These are phyloP conservation scores for Persicaria maculosa DNA, from an alignment of 148 eudicot species.

Conservation along the genomic window DNA sequence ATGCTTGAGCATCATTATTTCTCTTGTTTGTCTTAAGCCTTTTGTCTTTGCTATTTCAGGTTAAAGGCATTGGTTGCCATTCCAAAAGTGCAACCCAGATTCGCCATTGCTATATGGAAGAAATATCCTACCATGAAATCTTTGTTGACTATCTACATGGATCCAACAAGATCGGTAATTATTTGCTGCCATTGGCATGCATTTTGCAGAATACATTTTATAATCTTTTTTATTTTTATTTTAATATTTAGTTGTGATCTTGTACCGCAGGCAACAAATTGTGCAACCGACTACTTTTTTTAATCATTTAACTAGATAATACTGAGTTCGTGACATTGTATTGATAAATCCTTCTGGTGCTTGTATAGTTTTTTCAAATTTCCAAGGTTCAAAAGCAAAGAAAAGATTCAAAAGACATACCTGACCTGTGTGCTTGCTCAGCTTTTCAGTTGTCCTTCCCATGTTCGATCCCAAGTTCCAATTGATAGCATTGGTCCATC, in stretches of 20 bases:
- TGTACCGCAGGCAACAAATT: not conserved
- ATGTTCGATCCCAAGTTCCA: not conserved
- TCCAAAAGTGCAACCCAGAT: constrained; percentile 94
- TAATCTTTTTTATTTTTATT: not conserved
- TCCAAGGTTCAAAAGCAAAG: not conserved
- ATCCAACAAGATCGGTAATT: constrained; percentile 81
- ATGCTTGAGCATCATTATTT: not conserved
- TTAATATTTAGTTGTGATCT: not conserved
- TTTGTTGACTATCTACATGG: constrained; percentile 72
- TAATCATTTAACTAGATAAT: not conserved
- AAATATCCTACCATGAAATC: constrained; percentile 85
- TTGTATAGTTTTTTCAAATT: not conserved
- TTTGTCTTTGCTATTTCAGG: constrained; percentile 37
- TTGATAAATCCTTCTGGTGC: not conserved
- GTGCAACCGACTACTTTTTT: not conserved
- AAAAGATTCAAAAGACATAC: not conserved
- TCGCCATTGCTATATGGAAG: constrained; percentile 79
- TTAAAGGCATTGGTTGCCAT: constrained; percentile 83
- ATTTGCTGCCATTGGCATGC: constrained; percentile 9
- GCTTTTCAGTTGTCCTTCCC: not conserved
- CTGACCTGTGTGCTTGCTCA: not conserved
- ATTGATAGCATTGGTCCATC: no score
- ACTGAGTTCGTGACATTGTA: not conserved
- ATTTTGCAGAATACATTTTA: not conserved
- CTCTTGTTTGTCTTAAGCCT: not conserved